Evolutionary conservation across 2,329 filamentous ascomycete species (phyloP).

Genomic region (Phialemoniopsis sp.): DNA sequence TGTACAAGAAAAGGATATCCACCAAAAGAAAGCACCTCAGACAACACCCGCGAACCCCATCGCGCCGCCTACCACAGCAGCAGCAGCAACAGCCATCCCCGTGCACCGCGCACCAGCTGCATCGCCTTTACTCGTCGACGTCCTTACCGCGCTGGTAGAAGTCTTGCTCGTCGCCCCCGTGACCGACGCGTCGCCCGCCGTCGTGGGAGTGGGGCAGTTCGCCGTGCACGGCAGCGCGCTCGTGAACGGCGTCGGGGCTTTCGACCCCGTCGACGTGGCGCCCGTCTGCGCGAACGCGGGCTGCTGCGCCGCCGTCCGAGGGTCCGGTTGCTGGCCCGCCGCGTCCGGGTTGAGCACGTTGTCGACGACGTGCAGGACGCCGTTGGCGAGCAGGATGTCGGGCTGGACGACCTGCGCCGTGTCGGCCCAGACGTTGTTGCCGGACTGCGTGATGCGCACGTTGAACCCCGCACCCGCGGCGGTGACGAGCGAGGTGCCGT

Average conservation of each 20-base stretch:
- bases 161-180: background rate
- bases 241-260: conserved; percentile 26
- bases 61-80: background rate
- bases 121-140: background rate
- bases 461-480: conserved; percentile 23
- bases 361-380: conserved; percentile 55
- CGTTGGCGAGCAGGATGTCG: conserved; percentile 52
- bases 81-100: background rate
- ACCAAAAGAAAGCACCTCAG: background rate
- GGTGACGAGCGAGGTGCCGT: conserved; percentile 34
- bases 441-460: conserved; percentile 38
- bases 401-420: conserved; percentile 47
- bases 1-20: too few relatives aligned
- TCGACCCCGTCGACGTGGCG: background rate
- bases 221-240: conserved; percentile 35
- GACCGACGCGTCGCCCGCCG: conserved; percentile 7
- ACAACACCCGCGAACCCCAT: background rate
- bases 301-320: conserved; percentile 24
- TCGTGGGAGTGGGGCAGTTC: conserved; percentile 29
- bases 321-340: conserved; percentile 27
- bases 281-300: conserved; percentile 22
- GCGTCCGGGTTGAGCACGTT: conserved; percentile 41
- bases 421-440: conserved; percentile 40
- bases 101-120: conserved; percentile 1
- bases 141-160: background rate